Conservation (phyloP, 108 stramenopile genomes). For the Discostella stelligeroides region DNA sequence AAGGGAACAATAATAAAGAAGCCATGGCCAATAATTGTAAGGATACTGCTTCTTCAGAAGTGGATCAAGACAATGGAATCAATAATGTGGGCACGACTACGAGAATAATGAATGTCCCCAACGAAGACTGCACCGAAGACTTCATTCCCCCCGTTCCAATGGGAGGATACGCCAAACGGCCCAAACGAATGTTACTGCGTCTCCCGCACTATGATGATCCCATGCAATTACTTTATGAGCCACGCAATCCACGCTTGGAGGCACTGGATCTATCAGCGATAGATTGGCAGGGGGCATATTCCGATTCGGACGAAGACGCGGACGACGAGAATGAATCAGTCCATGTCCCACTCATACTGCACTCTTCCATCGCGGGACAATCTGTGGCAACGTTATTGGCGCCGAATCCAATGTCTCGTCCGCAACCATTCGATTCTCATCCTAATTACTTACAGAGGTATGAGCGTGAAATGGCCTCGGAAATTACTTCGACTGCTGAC, state of each 20-base stretch:
- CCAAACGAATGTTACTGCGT: constrained; percentile 2
- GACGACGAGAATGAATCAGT: constrained; percentile 42
- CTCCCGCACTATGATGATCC: constrained; percentile 34
- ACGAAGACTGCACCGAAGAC: constrained; percentile 10
- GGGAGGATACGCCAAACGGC: constrained; percentile 34
- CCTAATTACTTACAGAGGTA: constrained; percentile 68
- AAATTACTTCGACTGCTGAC: constrained; percentile 61
- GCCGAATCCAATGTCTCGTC: constrained; percentile 68
- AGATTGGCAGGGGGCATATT: constrained; percentile 63
- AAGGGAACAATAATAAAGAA: no score
- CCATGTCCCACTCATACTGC: constrained; percentile 77
- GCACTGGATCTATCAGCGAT: constrained; percentile 64
- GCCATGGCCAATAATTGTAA: no score
- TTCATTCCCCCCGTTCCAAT: constrained; percentile 30
- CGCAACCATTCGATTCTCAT: constrained; percentile 63
- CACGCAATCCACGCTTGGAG: constrained; percentile 81
- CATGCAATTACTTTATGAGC: constrained; percentile 39
- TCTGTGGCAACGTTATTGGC: constrained; percentile 69
- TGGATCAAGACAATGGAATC: no score
- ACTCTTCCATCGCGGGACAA: constrained; percentile 75
- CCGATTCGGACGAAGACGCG: constrained; percentile 52
- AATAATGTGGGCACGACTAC: constrained; percentile 6
- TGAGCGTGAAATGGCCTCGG: constrained; percentile 53
- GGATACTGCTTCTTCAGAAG: no score
- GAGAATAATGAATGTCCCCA: neutral